Evolutionary conservation across 495 filamentous ascomycete genomes (phyloP), one percentile per base, ranked within the genome.

Genomic region (Xylaria venustula): DNA sequence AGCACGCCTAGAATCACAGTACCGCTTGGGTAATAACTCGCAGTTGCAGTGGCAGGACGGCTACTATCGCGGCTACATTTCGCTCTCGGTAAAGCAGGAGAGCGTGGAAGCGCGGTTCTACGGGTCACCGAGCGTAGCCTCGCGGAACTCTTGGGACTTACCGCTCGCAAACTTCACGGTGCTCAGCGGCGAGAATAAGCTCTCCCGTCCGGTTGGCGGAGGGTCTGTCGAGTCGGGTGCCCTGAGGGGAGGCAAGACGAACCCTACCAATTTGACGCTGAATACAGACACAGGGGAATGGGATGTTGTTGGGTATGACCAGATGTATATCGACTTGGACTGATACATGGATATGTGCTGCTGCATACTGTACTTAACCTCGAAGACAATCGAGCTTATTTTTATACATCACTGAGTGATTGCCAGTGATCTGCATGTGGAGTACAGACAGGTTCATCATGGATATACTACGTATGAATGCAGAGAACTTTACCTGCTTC

Each of bases 31-130:
- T 11, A 73, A 74, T 15, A 89, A 88, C 64, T 64, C 68, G 22
- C 83, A 85, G 65, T 75, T 90, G 58, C 84, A 87, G 69, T 90
- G 87, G 87, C 81, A 85, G 62, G 87, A 89, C 61, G 70, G 83
- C 40, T 89, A 84, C 65, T 90, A 90, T 65, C 76, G 87, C 26
- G 87, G 84, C 1, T 87, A 86, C 54, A 88, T 83, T 64, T 79
- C 55, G 1, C 54, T 71, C 15, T 63, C 64, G 37, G 60, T 67
- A 9, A 63, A 64, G 7, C 61, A 48, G 7, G 48, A 66, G 3
- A 65, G 44, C 9, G 53, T 71, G 4, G 64, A 71, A 32, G 68
- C 66, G 28, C 62, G 62, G 0, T 71, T 63, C 48, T 71, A 69
- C 46, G 84, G 84, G 37, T 67, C 72, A 20, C 78, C 78, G 19